A percentile compares a stretch with the other conserved stretches of the same genome.
These are phyloP conservation scores for Puccinia coronata DNA, from an alignment of 1,284 basidiomycete genomes.

Conservation along the genomic window DNA sequence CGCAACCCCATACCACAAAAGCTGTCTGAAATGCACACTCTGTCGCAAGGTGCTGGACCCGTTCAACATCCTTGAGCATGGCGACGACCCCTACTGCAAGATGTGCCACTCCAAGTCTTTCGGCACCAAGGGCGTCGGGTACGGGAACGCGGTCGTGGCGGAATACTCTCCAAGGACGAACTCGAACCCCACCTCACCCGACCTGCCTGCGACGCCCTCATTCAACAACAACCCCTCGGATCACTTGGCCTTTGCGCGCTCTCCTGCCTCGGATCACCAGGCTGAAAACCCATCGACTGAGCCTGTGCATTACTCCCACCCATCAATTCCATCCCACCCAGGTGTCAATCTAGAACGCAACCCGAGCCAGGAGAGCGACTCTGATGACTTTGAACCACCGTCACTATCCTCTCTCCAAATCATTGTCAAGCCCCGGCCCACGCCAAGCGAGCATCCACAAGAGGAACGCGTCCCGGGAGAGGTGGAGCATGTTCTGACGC, in stretches of 20 bases:
- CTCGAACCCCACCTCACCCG: constrained; percentile 1
- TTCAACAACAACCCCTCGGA: background rate
- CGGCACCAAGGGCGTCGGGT: constrained; percentile 58
- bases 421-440: constrained; percentile 13
- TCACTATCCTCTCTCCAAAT: constrained; percentile 13
- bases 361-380: background rate
- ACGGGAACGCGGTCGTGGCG: constrained; percentile 55
- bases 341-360: background rate
- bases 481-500: background rate
- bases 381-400: constrained; percentile 18
- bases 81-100: constrained; percentile 57
- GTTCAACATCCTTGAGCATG: constrained; percentile 57
- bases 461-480: background rate
- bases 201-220: background rate
- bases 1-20: constrained; percentile 57
- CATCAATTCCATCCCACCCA: too few relatives aligned
- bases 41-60: constrained; percentile 58
- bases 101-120: constrained; percentile 57
- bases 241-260: background rate
- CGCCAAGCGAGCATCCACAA: background rate
- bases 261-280: background rate
- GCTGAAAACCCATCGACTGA: background rate
- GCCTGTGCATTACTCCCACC: background rate
- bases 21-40: constrained; percentile 57
- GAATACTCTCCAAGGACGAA: constrained; percentile 21